These are phyloP conservation scores for Eucalyptus tenuipes DNA, from an alignment of 345 rosid species.

Conservation along the genomic window DNA sequence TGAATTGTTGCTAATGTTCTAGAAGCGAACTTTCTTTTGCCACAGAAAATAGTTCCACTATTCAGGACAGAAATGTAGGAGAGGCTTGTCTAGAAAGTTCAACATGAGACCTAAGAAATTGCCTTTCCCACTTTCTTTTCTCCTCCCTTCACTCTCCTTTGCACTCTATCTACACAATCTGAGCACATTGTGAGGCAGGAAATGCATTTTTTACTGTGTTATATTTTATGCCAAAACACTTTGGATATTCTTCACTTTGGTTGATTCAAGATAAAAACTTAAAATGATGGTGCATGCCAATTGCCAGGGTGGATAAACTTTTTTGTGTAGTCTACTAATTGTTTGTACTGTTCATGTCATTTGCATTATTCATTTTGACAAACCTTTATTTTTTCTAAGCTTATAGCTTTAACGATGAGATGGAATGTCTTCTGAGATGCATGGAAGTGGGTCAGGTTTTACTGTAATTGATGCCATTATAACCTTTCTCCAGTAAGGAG, in stretches of 20 bases:
- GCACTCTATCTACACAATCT: neutral
- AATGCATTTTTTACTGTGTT: neutral
- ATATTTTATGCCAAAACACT: neutral
- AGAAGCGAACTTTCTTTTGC: neutral
- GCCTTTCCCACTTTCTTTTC: neutral
- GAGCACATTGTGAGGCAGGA: neutral
- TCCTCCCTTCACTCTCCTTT: neutral
- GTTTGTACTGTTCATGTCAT: neutral
- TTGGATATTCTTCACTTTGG: neutral
- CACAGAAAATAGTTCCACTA: neutral
- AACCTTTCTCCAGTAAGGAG: neutral
- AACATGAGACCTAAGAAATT: neutral
- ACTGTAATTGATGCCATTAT: neutral
- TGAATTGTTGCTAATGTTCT: neutral
- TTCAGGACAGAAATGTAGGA: neutral
- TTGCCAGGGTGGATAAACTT: neutral
- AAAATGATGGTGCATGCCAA: neutral
- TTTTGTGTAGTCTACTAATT: neutral
- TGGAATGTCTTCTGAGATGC: neutral
- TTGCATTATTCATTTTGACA: neutral
- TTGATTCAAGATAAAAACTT: neutral
- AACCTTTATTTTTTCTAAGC: neutral
- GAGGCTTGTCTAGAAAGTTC: neutral
- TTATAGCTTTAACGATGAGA: neutral
- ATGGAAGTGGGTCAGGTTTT: neutral